These are phyloP conservation scores for Epipyxis sp. DNA, from an alignment of 108 stramenopile genomes.

Conservation along the genomic window DNA sequence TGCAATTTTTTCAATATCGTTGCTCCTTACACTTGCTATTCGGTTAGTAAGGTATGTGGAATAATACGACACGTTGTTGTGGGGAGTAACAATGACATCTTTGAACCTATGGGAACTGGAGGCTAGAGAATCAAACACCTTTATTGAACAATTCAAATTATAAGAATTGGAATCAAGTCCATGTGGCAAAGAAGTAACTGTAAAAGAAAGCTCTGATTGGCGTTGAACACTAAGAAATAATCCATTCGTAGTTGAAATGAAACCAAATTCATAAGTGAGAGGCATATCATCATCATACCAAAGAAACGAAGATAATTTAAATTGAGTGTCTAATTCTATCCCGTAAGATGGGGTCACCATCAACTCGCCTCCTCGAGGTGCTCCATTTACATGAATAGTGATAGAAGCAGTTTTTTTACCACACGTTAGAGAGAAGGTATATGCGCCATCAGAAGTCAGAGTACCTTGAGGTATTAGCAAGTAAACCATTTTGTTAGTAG, in stretches of 20 bases:
- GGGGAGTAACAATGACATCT: constrained; percentile 11
- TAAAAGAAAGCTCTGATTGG: constrained; percentile 18
- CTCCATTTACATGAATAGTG: constrained; percentile 8
- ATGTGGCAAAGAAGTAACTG: background rate
- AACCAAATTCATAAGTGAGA: constrained; percentile 19
- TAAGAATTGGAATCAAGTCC: constrained; percentile 13
- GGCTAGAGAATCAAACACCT: constrained; percentile 10
- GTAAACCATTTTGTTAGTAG: too few relatives aligned
- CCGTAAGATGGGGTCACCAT: background rate
- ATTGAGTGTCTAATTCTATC: background rate
- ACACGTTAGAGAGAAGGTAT: background rate
- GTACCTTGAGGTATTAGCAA: background rate
- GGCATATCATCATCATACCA: constrained; percentile 28
- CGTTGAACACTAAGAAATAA: constrained; percentile 16
- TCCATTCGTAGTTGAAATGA: constrained; percentile 8
- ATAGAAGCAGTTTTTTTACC: constrained; percentile 4
- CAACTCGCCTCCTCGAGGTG: constrained; percentile 2
- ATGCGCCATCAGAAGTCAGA: constrained; percentile 5
- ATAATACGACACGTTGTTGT: background rate
- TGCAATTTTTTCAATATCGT: too few relatives aligned
- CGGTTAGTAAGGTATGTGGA: constrained; percentile 3
- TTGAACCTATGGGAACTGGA: background rate
- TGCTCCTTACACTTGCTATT: background rate
- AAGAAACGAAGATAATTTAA: background rate
- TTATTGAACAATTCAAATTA: constrained; percentile 4